Evolutionary conservation across 345 rosid genomes (phyloP), one percentile per base, ranked within the genome.

Genomic region (Tarenaya hassleriana): DNA sequence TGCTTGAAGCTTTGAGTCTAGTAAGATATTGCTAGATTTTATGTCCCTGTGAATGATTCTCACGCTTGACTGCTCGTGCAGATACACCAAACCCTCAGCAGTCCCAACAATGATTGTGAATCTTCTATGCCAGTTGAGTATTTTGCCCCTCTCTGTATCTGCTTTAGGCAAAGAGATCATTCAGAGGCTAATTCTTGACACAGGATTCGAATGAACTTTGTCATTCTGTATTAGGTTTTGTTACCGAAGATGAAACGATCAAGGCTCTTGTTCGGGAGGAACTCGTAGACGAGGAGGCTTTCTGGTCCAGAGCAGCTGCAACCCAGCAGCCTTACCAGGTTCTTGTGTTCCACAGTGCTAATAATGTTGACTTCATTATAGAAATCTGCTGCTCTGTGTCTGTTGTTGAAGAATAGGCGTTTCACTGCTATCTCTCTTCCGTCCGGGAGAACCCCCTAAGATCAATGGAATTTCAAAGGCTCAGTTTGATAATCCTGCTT

Each of bases 401-500:
- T 86, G 72, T 83, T 88, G 76, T 92, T 92, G 53, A 82, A 79
- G 80, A 84, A 92, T 20, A 84, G 86, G 63, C 96, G 75, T 58
- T 92, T 92, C 49, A 92, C 95, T 1, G 96, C 98, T 4, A 87
- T 92, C 55, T 88, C 95, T 70, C 96, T 57, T 69, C 96, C 96
- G 20, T 88, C 98, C 3, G 71, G 69, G 53, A 92, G 75, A 61
- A 78, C 83, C 37, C 98, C 98, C 96, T 91, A 67, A 7, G 49
- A 8, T n/a, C n/a, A n/a, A n/a, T n/a, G n/a, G n/a, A n/a, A n/a
- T n/a, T 27, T 16, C 18, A 14, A 38, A 14, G 55, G 13, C 38
- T 16, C 51, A 16, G 13, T 19, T 35, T 34, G 15, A 44, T 47
- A 49, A 32, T 3, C 50, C 50, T 37, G 41, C 21, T 31, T 18